These are phyloP conservation scores for Colletotrichum gloeosporioides DNA, from an alignment of 2,329 filamentous ascomycete genomes.

Conservation along the genomic window DNA sequence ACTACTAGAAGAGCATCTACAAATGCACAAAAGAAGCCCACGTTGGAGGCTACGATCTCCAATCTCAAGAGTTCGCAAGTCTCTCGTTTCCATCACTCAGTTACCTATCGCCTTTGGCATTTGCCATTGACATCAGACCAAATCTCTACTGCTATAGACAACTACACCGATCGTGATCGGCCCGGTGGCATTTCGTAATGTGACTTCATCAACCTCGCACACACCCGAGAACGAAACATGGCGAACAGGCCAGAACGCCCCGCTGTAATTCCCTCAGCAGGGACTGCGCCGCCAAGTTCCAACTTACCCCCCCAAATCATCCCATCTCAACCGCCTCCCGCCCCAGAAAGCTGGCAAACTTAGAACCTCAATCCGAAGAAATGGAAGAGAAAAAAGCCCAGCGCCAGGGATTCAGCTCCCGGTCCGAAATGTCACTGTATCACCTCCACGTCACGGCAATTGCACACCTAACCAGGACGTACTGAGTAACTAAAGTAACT, in stretches of 20 bases:
- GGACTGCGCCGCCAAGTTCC: background rate
- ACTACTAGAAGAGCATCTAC: slow-evolving; percentile 6
- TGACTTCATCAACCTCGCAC: background rate
- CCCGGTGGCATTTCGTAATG: background rate
- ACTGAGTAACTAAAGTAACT: background rate
- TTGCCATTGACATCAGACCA: background rate
- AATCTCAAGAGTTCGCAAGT: background rate
- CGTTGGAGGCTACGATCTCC: background rate
- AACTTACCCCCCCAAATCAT: background rate
- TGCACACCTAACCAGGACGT: background rate
- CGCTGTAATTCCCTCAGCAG: slow-evolving; percentile 17
- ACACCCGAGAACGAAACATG: background rate
- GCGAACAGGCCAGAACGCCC: background rate
- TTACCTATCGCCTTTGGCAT: background rate
- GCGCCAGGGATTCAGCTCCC: slow-evolving; percentile 4
- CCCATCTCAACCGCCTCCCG: background rate
- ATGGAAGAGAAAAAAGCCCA: background rate
- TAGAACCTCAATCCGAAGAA: background rate
- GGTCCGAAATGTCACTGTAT: background rate
- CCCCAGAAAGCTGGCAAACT: background rate
- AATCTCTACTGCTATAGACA: background rate
- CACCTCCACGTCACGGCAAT: background rate
- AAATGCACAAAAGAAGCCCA: background rate
- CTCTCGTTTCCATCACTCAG: background rate
- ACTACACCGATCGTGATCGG: background rate